Base-by-base conservation (phyloP, 2,329 filamentous ascomycete species). In the Colletotrichum sp. region DNA sequence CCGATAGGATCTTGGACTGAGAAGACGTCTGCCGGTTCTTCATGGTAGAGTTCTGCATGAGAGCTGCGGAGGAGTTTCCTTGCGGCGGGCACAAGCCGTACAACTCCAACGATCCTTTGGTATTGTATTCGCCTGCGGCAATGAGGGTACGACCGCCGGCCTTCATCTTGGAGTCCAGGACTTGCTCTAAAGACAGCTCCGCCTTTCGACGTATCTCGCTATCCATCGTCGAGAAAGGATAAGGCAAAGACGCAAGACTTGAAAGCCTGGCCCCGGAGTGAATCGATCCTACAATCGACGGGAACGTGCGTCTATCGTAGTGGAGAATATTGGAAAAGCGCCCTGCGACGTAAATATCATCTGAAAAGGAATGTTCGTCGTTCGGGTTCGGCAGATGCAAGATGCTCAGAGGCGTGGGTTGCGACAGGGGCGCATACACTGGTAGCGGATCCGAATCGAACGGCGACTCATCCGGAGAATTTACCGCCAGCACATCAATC, bases 41-140 rank as follows among this genome's bases (percentile, higher is more conserved):
- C 83, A 93, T 92, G 15, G 87, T 85, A 26, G 89, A 90, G 67
- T 88, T 87, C 73, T 76, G 82, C 49, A 68, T 82, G 77, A 80
- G 77, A n/a, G 80, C 79, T 26, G 77, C 80, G 8, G 64, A 30
- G 16, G 52, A 44, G 18, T 60, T 36, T 7, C 65, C 71, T n/a
- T 21, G 66, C 8, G 28, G 60, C 59, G 78, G 82, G 57, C 78
- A 85, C 28, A 95, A 85, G 16, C 92, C 92, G 83, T 98, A 98
- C n/a, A 98, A 86, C 81, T 99, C 96, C 3, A 99, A 87, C 0
- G 94, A 96, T 1, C 96, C 96, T 83, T 97, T 96, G 36, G 94
- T 95, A 80, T 97, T 98, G 86, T 98, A 98, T 82, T 96, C 95
- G 7, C 96, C 96, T 52, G 94, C 95, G 4, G 95, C 95, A 68